Base-by-base conservation (phyloP, 768 basidiomycete species). In the Strobilomyces echinocephalus region DNA sequence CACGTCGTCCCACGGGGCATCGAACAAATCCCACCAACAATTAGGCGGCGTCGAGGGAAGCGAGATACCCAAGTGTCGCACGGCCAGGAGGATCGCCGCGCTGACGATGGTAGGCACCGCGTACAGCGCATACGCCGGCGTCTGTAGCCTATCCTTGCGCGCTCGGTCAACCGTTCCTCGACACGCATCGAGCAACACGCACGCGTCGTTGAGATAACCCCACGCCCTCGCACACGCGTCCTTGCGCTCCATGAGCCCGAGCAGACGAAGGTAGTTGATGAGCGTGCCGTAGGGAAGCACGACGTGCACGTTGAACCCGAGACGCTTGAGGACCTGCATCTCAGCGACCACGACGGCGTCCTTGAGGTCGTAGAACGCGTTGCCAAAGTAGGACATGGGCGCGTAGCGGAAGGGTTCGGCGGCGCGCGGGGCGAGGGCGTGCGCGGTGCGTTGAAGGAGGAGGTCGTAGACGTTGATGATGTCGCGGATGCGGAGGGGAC, bases 151-250 rank as follows among this genome's bases (percentile, higher is more conserved):
- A 60, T n/a, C 35, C 31, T 15, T 33, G 48, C 36, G 48, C 36
- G 36, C 26, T 53, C 49, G 31, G 49, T 57, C 31, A 40, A 30
- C 21, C n/a, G 35, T 11, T 7, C 21, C 2, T 9, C 30, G 36
- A 10, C 10, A 7, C 8, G 38, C 26, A n/a, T 49, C 34, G 26
- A 35, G 49, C 9, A n/a, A n/a, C 55, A 82, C 91, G 67, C 65
- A 95, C 95, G 90, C 88, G 68, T 98, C 97, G 61, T 98, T 99
- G 20, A 97, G 76, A 62, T 91, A 97, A 0, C 91, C 91, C 97
- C 97, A 99, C 20, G 93, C 91, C 53, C 74, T 77, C 24, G 82
- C 79, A 54, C 90, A 88, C 10, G 83, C 88, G 49, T 80, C 79
- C 38, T 78, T 79, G 53, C 83, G 81, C 54, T 82, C 77, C 14